Evolutionary conservation across 768 basidiomycete species (phyloP), one percentile per base, ranked within the genome.

Genomic region (Trametes punicea): DNA sequence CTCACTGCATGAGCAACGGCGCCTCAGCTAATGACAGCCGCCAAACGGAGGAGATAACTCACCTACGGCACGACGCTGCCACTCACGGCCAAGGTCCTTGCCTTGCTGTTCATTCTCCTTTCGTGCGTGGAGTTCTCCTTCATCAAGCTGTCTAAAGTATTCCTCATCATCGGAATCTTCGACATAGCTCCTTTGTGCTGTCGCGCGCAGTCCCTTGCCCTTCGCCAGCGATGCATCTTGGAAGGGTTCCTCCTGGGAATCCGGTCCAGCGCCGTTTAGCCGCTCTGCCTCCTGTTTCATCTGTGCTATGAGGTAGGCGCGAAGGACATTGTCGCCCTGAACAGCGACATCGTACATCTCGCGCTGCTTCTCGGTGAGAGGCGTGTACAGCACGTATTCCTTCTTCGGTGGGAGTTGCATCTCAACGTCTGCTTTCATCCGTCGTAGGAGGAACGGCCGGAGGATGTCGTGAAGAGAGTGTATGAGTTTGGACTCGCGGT

Each of bases 321-420:
- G 79, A 23, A 96, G 74, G 3, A 51, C 78, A 1, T 33, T 55
- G 49, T 60, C 81, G 0, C 91, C 86, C 20, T 81, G 77, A 15
- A 95, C 75, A 16, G 95, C 83, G 4, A 81, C 81, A 55, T 93
- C 85, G 64, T 96, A 98, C 23, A 96, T 74, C 55, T 89, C 83
- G n/a, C 85, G 83, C 66, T 98, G 97, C 48, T 79, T 78, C 23
- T 82, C 74, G 51, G 85, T 97, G 6, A 98, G 75, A 0, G 94
- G 93, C 0, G 93, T 93, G 57, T 95, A 96, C 0, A 98, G 79
- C 2, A 98, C 83, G 64, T 99, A 99, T 70, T 94, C 92, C 70
- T 94, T 94, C 74, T 93, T 93, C 2, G 90, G 90, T 0, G 97
- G 97, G 4, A 98, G 74, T 52, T 81, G 79, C 56, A 61, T 63